phyloP scores from a whole-genome alignment of 2,329 filamentous ascomycete genomes.

The Colletotrichum zoysiae region DNA sequence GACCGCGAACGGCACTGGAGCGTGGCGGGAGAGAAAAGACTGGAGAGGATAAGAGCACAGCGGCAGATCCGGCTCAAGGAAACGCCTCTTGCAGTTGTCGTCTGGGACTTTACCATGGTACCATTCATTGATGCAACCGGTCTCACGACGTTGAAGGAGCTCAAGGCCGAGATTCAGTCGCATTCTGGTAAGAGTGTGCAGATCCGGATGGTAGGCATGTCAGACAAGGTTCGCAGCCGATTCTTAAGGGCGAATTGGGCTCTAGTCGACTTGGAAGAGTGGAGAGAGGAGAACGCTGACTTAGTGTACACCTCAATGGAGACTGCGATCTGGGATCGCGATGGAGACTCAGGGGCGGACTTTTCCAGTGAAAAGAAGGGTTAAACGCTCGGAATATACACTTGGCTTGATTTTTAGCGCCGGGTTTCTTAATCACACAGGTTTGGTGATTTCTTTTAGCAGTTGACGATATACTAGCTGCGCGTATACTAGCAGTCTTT shows the following conservation, averaged over 20 bases:
- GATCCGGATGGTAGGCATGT: slow-evolving; percentile 64
- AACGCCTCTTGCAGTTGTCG: slow-evolving; percentile 57
- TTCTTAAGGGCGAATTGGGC: slow-evolving; percentile 56
- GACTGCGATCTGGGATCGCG: slow-evolving; percentile 38
- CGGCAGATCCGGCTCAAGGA: slow-evolving; percentile 48
- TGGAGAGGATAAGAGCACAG: slow-evolving; percentile 59
- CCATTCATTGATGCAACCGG: slow-evolving; percentile 68
- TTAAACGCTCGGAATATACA: neutral
- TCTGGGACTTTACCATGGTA: slow-evolving; percentile 66
- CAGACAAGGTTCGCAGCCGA: slow-evolving; percentile 55
- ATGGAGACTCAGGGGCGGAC: slow-evolving; percentile 27
- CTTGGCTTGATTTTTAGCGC: no score
- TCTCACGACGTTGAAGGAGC: slow-evolving; percentile 61
- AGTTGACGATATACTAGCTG: neutral
- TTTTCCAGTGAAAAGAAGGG: slow-evolving; percentile 26
- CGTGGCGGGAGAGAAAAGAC: slow-evolving; percentile 62
- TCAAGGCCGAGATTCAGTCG: slow-evolving; percentile 62
- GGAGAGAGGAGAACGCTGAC: slow-evolving; percentile 38
- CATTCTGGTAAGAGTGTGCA: slow-evolving; percentile 62
- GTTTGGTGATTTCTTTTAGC: neutral
- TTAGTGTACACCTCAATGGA: slow-evolving; percentile 38
- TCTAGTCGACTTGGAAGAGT: slow-evolving; percentile 34
- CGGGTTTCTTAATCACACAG: neutral
- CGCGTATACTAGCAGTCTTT: neutral
- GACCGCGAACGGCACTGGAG: slow-evolving; percentile 65